Conservation (phyloP, 164 flowering plant species). For the Warburgia ugandensis region DNA sequence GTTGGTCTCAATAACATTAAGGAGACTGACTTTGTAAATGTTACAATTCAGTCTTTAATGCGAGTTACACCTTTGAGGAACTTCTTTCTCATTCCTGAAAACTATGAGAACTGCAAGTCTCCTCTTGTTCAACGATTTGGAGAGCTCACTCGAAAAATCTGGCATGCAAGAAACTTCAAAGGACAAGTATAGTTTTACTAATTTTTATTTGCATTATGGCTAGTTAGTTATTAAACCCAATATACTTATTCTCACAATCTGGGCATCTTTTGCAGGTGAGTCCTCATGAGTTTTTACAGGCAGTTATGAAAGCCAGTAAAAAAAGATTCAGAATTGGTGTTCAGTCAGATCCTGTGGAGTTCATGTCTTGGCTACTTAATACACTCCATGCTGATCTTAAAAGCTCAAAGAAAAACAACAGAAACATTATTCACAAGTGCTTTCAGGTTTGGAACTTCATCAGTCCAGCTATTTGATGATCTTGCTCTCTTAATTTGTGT, state of each 20-base stretch:
- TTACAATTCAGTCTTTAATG: slow-evolving; percentile 92
- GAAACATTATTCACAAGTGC: slow-evolving; percentile 75
- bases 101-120: slow-evolving; percentile 74
- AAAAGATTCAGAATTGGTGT: slow-evolving; percentile 77
- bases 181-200: slow-evolving; percentile 63
- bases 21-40: slow-evolving; percentile 95
- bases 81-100: slow-evolving; percentile 91
- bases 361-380: slow-evolving; percentile 98
- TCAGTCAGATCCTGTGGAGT: slow-evolving; percentile 96
- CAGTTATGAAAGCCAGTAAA: slow-evolving; percentile 94
- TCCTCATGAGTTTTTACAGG: slow-evolving; percentile 95
- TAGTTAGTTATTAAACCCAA: neutral
- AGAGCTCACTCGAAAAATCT: slow-evolving; percentile 89
- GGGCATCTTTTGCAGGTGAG: slow-evolving; percentile 57
- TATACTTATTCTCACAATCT: neutral
- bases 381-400: slow-evolving; percentile 76
- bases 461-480: neutral
- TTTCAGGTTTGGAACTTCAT: slow-evolving; percentile 59
- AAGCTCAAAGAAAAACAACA: slow-evolving; percentile 36
- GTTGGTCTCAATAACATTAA: slow-evolving; percentile 92
- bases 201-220: too few relatives aligned
- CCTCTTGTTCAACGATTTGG: slow-evolving; percentile 96
- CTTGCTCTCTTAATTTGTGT: neutral
- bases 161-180: slow-evolving; percentile 96
- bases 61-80: slow-evolving; percentile 94